These are phyloP conservation scores for Vaccinium darrowii DNA, from an alignment of 148 eudicot species.

Conservation along the genomic window DNA sequence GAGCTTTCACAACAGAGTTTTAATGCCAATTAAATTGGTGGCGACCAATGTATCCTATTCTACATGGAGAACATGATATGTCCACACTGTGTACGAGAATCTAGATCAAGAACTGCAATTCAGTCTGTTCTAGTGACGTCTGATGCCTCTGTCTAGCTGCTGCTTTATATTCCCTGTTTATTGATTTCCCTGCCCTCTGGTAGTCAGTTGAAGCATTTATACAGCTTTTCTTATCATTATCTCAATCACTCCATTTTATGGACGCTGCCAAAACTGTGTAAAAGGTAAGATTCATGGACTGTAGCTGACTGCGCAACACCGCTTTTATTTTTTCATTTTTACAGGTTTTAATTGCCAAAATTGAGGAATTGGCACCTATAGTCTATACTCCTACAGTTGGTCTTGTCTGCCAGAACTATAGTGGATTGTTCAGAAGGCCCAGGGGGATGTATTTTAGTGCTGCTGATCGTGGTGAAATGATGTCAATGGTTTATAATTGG, in stretches of 20 bases:
- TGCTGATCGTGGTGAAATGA: constrained; percentile 98
- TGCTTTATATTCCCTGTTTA: background rate
- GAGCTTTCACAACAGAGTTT: background rate
- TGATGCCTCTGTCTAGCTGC: background rate
- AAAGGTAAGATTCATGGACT: background rate
- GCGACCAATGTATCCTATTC: background rate
- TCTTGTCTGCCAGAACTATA: constrained; percentile 90
- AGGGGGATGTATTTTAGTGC: constrained; percentile 97
- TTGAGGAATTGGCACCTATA: constrained; percentile 95
- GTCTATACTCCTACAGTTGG: constrained; percentile 99
- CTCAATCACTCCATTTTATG: background rate
- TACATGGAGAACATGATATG: background rate
- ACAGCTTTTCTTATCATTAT: background rate
- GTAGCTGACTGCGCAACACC: too few species aligned
- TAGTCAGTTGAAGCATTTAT: constrained; percentile 6
- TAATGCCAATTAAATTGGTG: background rate
- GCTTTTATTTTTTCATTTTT: background rate
- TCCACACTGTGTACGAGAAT: background rate
- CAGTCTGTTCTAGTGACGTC: background rate
- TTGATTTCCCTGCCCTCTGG: constrained; percentile 1
- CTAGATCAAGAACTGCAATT: background rate
- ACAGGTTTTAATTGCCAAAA: constrained; percentile 88
- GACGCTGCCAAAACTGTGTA: background rate
- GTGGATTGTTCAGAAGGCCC: constrained; percentile 95
- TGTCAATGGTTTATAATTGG: constrained; percentile 99